phyloP scores from a whole-genome alignment of 2,329 filamentous ascomycete genomes.

The Fusarium gaditjirri region DNA sequence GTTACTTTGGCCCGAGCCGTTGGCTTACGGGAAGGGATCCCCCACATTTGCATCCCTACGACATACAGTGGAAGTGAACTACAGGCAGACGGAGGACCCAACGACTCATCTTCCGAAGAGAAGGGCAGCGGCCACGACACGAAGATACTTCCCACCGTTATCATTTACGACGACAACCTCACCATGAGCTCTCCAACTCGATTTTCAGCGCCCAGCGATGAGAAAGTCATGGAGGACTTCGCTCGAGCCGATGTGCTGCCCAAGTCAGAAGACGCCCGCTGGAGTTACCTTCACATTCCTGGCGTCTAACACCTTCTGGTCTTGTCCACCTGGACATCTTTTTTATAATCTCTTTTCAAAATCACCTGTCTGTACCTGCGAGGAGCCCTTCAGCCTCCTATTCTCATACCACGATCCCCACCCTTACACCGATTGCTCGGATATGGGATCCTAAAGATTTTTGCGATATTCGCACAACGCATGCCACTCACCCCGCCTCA shows the following conservation, averaged over 20 bases:
- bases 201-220: slow-evolving; percentile 45
- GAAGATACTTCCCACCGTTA: slow-evolving; percentile 44
- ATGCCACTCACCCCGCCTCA: not conserved
- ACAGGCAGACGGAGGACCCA: slow-evolving; percentile 25
- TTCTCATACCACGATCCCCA: slow-evolving; percentile 16
- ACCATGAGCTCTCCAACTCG: slow-evolving; percentile 43
- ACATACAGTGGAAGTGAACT: slow-evolving; percentile 71
- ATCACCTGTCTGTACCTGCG: slow-evolving; percentile 11
- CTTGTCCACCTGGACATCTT: not conserved
- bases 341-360: slow-evolving; percentile 2
- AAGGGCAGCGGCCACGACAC: not conserved
- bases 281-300: slow-evolving; percentile 52
- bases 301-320: slow-evolving; percentile 44
- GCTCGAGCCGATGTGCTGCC: slow-evolving; percentile 14
- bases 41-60: slow-evolving; percentile 69
- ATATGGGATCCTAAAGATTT: slow-evolving; percentile 19
- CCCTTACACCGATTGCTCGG: slow-evolving; percentile 25
- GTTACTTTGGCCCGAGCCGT: slow-evolving; percentile 68
- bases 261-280: slow-evolving; percentile 45
- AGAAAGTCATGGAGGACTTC: slow-evolving; percentile 31
- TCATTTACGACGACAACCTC: slow-evolving; percentile 54
- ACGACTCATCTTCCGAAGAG: not conserved
- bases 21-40: slow-evolving; percentile 61
- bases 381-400: slow-evolving; percentile 17
- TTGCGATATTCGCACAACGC: slow-evolving; percentile 8